Percentiles rank a stretch among this genome's conserved stretches.
Conservation (phyloP, 225 moss, liverwort and hornwort species). For the Takakia lepidozioides region DNA sequence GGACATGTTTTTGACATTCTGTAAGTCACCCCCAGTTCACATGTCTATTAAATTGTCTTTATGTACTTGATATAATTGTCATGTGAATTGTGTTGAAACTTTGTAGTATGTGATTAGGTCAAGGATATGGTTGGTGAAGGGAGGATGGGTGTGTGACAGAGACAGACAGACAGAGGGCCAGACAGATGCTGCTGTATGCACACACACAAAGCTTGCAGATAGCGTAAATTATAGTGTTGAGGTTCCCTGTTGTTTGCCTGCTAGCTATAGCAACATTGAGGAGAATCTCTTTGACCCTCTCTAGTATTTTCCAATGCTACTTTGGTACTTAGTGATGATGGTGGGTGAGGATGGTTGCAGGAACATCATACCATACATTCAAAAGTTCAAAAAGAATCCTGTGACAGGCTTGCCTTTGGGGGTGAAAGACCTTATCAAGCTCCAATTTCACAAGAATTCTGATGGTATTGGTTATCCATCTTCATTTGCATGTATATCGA, state of each 20-base stretch:
- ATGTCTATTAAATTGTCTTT: background rate
- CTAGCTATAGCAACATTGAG: background rate
- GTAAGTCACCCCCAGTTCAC: slow-evolving; percentile 30
- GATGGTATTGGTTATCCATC: no score
- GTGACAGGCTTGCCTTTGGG: slow-evolving; percentile 85
- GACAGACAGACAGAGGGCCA: no score
- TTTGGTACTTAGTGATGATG: background rate
- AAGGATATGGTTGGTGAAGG: no score
- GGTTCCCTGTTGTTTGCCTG: no score
- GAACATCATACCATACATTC: slow-evolving; percentile 79
- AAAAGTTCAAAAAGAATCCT: slow-evolving; percentile 87
- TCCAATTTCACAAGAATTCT: slow-evolving; percentile 87
- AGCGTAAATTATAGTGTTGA: no score
- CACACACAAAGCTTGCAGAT: no score
- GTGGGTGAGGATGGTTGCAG: slow-evolving; percentile 23
- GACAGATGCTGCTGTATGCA: no score
- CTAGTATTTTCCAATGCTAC: no score
- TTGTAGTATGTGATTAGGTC: no score
- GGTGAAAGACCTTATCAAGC: slow-evolving; percentile 80
- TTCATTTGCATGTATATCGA: no score
- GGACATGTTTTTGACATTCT: slow-evolving; percentile 93
- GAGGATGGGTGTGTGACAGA: no score
- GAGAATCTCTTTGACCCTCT: background rate
- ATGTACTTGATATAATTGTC: no score
- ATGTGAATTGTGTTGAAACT: background rate